phyloP scores from a whole-genome alignment of 805 yeast species.

The Zygotorulaspora danielsina region DNA sequence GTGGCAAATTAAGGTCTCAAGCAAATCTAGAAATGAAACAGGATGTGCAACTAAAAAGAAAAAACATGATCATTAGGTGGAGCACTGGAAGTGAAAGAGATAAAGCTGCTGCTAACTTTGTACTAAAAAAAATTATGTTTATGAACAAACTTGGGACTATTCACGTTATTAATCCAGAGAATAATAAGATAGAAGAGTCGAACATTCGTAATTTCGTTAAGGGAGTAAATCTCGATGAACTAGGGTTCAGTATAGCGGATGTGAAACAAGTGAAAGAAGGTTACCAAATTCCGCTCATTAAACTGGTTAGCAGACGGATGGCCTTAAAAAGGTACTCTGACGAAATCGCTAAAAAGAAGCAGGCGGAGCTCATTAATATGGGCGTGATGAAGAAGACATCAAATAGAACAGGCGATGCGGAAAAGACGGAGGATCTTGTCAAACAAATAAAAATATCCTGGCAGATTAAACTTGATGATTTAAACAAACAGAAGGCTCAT shows the following conservation, averaged over 20 bases:
- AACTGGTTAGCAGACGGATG: constrained; percentile 23
- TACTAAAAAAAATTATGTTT: constrained; percentile 20
- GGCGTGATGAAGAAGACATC: constrained; percentile 19
- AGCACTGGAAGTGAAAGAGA: constrained; percentile 32
- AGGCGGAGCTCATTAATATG: constrained; percentile 22
- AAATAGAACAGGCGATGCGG: constrained; percentile 12
- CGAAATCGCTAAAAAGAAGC: constrained; percentile 25
- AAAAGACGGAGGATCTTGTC: constrained; percentile 31
- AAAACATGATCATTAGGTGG: constrained; percentile 24
- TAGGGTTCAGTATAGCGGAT: constrained; percentile 28
- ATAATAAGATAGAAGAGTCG: constrained; percentile 19
- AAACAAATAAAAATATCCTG: constrained; percentile 51
- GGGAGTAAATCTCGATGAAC: constrained; percentile 25
- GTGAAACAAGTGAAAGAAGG: constrained; percentile 17
- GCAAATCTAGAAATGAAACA: constrained; percentile 2
- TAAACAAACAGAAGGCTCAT: constrained; percentile 47
- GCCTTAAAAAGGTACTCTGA: constrained; percentile 32
- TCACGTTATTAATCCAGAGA: constrained; percentile 21
- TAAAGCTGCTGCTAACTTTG: constrained; percentile 27
- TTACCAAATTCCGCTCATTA: constrained; percentile 26
- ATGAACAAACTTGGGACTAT: constrained; percentile 27
- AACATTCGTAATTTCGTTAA: constrained; percentile 26
- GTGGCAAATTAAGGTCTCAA: constrained; percentile 1
- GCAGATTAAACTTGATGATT: constrained; percentile 52
- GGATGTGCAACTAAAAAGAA: constrained; percentile 4